Evolutionary conservation across 2,329 filamentous ascomycete genomes (phyloP).

Genomic region (Metarhizium album): DNA sequence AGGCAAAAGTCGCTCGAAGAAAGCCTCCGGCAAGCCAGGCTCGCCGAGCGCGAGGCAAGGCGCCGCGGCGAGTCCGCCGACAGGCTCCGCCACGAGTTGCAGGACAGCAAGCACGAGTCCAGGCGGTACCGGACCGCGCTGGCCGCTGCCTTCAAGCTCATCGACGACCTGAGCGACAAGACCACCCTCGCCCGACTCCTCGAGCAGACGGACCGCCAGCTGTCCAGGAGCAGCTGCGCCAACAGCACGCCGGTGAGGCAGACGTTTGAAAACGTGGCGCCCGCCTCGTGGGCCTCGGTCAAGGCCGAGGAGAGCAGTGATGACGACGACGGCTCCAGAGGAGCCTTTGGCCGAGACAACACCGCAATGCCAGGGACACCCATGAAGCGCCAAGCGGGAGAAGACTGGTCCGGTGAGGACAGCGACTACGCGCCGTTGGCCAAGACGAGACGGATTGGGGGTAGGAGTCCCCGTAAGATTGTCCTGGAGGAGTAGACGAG

Average conservation of each 20-base stretch:
- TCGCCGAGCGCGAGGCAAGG: neutral
- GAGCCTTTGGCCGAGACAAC: neutral
- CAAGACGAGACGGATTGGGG: neutral
- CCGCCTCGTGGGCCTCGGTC: too few relatives aligned
- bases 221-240: too few relatives aligned
- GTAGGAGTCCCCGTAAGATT: neutral
- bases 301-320: too few relatives aligned
- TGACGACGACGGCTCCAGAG: too few relatives aligned
- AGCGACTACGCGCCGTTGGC: neutral
- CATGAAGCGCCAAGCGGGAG: neutral
- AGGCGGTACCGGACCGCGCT: neutral
- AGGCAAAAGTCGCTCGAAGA: neutral
- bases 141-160: neutral
- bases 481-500: neutral
- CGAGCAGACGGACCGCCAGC: neutral
- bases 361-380: neutral
- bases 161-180: neutral
- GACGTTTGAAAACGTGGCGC: too few relatives aligned
- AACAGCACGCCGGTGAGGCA: too few relatives aligned
- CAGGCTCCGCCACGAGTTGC: neutral
- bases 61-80: neutral
- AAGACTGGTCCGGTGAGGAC: neutral
- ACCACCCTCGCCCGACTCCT: neutral
- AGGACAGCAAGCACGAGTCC: neutral
- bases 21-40: neutral